Base-by-base conservation (phyloP, 805 yeast genomes). In the Scheffersomyces coipomensis region DNA sequence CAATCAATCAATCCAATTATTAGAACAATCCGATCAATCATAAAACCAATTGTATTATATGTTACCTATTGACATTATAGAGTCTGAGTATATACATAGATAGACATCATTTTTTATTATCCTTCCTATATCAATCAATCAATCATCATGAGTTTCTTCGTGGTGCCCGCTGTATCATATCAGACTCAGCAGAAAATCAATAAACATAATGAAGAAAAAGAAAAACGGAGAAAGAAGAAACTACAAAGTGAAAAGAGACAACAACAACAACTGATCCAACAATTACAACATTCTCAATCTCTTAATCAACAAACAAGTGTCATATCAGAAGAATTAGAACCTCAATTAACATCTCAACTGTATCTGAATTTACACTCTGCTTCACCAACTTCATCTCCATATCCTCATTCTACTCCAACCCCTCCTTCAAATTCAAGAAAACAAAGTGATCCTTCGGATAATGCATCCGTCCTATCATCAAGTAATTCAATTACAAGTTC, bases 121-220 rank as follows among this genome's bases (percentile, higher is more conserved):
- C 35, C 13, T 10, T 29, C 25, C 8, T 34, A n/a, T 7, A 8
- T 13, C 38, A 9, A 23, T 15, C 10, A 34, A 17, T 11, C 9
- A 6, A 24, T 19, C 30, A 32, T 4, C 11, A 66, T 67, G 73
- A 65, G 63, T 43, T 68, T 60, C 47, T 66, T 55, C 34, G 55
- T 64, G 13, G 73, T 67, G 1, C 72, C 72, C 1, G 44, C 67
- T 16, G 61, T 66, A 40, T 65, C 62, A 56, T 68, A 63, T 43
- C 74, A 68, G 48, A 66, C 67, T 19, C 62, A 64, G 40, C 70
- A 68, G 45, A 66, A 67, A 44, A 37, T 66, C 29, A 55, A 58
- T 30, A 47, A 59, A 22, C 38, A 32, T 16, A 22, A 41, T 30
- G 44, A 45, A 23, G 19, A 33, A n/a, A 42, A 44, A 31, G 34